Conservation (phyloP, 345 rosid species). For the Balakata baccata region DNA sequence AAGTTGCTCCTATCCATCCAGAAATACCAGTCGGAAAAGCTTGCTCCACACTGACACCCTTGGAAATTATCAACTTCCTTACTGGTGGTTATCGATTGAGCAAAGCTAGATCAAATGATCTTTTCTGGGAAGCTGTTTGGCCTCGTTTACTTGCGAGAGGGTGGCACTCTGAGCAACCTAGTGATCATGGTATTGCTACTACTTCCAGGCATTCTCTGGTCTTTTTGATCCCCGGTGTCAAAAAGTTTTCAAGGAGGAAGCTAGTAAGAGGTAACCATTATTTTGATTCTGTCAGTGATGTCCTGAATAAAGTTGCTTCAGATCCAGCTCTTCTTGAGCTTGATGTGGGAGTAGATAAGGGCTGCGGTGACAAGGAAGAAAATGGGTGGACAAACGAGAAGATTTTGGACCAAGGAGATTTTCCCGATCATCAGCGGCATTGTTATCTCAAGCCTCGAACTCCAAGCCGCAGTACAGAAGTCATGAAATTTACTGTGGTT, state of each 20-base stretch:
- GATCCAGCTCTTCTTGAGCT: constrained; percentile 67
- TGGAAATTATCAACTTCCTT: constrained; percentile 44
- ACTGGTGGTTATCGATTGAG: constrained; percentile 49
- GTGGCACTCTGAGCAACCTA: constrained; percentile 57
- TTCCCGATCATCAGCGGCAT: constrained; percentile 23
- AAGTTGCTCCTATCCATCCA: constrained; percentile 24
- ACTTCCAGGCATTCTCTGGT: constrained; percentile 37
- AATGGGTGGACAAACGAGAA: constrained; percentile 25
- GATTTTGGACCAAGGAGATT: constrained; percentile 18
- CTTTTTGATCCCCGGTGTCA: constrained; percentile 45
- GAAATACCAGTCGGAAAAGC: constrained; percentile 52
- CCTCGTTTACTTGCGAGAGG: constrained; percentile 56
- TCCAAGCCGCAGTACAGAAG: constrained; percentile 30
- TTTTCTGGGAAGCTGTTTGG: constrained; percentile 67
- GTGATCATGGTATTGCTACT: constrained; percentile 33
- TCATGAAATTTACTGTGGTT: constrained; percentile 49
- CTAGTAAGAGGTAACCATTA: constrained; percentile 53
- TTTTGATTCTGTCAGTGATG: constrained; percentile 65
- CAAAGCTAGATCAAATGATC: constrained; percentile 49
- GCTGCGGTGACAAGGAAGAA: constrained; percentile 33
- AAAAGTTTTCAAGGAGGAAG: constrained; percentile 51
- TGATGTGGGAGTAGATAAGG: constrained; percentile 33
- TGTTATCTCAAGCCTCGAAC: constrained; percentile 62
- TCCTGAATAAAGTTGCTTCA: constrained; percentile 58
- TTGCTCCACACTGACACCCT: constrained; percentile 42